Base-by-base conservation (phyloP, 2,329 filamentous ascomycete genomes). In the Neofusicoccum cordaticola region DNA sequence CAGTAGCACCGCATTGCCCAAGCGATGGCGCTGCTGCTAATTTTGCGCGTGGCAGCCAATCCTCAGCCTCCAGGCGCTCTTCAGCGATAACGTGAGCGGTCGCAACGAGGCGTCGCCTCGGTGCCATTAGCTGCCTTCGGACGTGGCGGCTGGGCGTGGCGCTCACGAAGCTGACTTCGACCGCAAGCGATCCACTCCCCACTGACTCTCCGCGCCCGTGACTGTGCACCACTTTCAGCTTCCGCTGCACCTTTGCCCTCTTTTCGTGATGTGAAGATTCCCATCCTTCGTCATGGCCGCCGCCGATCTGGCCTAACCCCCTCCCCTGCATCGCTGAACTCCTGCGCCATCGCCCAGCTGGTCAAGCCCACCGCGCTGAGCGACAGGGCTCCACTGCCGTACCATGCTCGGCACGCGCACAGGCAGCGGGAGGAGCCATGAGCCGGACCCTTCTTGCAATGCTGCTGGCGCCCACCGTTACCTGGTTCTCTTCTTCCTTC, bases 11-110 rank as follows among this genome's bases (percentile, higher is more conserved):
- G 51, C 51, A 41, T 22, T 15, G 53, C 22, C 15, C 27, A 56
- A 53, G 61, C 62, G 51, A 64, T 48, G 60, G 62, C 52, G 52
- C 27, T 64, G 62, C 62, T 64, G 51, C 62, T 64, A 64, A 64
- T 42, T 64, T 64, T 64, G 62, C 42, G 50, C 62, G 34, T 37
- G 62, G 42, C 62, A 64, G 62, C 51, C 61, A 63, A 63, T 45
- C 61, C 39, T 47, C 61, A 52, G 39, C 17, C 41, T 44, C 60
- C 48, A 44, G 53, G 39, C 27, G 53, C 52, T 57, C 52, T 58
- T n/a, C 27, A 53, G 48, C 61, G 51, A 63, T 63, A 63, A 63
- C 61, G 61, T 63, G 61, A 45, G 50, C 50, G 47, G 48, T 56
- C 41, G 51, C 50, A 63, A 63, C 45, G 41, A 31, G 34, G 42